Conservation (phyloP, 345 rosid species). For the Pistacia vera region DNA sequence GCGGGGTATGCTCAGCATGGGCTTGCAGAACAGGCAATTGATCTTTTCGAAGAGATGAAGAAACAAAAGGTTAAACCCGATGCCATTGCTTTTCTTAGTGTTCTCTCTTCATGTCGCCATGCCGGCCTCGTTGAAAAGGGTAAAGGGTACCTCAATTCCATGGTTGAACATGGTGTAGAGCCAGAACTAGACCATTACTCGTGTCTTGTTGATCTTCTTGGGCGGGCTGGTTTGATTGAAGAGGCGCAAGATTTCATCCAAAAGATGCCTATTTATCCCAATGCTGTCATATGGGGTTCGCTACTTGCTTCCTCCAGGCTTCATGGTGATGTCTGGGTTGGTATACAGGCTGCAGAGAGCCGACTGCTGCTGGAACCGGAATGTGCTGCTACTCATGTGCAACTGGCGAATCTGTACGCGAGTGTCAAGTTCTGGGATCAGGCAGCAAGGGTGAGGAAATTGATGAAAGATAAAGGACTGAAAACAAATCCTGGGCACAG, state of each 20-base stretch:
- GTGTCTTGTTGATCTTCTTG: slow-evolving; percentile 90
- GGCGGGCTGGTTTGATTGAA: slow-evolving; percentile 72
- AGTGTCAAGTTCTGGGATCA: slow-evolving; percentile 67
- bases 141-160: slow-evolving; percentile 49
- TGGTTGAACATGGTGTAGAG: slow-evolving; percentile 55
- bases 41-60: slow-evolving; percentile 70
- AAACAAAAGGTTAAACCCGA: slow-evolving; percentile 49
- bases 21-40: slow-evolving; percentile 52
- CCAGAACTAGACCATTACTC: slow-evolving; percentile 79
- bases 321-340: slow-evolving; percentile 66
- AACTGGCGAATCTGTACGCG: slow-evolving; percentile 77
- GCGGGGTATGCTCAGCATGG: slow-evolving; percentile 91
- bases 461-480: slow-evolving; percentile 80
- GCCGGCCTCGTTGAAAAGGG: slow-evolving; percentile 75
- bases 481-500: slow-evolving; percentile 76
- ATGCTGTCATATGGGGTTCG: slow-evolving; percentile 86
- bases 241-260: slow-evolving; percentile 63
- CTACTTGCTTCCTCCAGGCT: slow-evolving; percentile 80
- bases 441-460: slow-evolving; percentile 69
- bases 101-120: slow-evolving; percentile 86
- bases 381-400: slow-evolving; percentile 81
- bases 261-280: slow-evolving; percentile 70
- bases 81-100: slow-evolving; percentile 79
- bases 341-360: slow-evolving; percentile 84
- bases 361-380: slow-evolving; percentile 70